These are phyloP conservation scores for Grigorovia transvaalensis DNA, from an alignment of 805 yeast genomes.

Conservation along the genomic window DNA sequence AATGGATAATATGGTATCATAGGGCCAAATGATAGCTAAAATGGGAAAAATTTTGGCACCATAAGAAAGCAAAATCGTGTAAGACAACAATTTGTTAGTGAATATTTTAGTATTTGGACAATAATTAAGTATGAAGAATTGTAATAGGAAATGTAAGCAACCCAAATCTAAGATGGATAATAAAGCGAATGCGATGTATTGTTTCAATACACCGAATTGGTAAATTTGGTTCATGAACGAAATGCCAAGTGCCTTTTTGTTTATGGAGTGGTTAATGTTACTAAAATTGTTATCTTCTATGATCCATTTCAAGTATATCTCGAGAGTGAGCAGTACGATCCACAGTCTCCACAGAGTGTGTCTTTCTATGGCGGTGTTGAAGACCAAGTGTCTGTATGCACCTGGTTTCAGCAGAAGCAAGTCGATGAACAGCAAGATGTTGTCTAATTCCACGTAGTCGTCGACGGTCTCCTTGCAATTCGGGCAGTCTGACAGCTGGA, in stretches of 20 bases:
- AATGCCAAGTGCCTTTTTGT: background rate
- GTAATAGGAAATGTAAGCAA: slow-evolving; percentile 32
- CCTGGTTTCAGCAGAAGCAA: slow-evolving; percentile 74
- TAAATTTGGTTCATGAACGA: slow-evolving; percentile 6
- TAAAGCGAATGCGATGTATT: slow-evolving; percentile 46
- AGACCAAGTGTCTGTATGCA: slow-evolving; percentile 80
- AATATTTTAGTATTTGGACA: slow-evolving; percentile 6
- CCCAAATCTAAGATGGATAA: slow-evolving; percentile 41
- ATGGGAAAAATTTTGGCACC: slow-evolving; percentile 81
- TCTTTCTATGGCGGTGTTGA: slow-evolving; percentile 35
- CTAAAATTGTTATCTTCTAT: slow-evolving; percentile 54
- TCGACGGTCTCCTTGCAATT: slow-evolving; percentile 71
- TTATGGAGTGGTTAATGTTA: background rate
- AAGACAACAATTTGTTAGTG: slow-evolving; percentile 27
- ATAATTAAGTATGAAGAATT: slow-evolving; percentile 17
- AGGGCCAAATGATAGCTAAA: slow-evolving; percentile 93
- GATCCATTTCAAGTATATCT: slow-evolving; percentile 89
- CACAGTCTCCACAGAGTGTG: slow-evolving; percentile 38
- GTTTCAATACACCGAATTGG: slow-evolving; percentile 32
- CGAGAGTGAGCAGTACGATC: slow-evolving; percentile 62
- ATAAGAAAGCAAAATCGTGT: slow-evolving; percentile 65
- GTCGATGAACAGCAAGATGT: slow-evolving; percentile 74
- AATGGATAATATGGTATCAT: slow-evolving; percentile 65
- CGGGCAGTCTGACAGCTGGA: slow-evolving; percentile 67
- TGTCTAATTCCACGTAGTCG: slow-evolving; percentile 83